Base-by-base conservation (phyloP, 1,139 yeast genomes). In the Zygosaccharomyces pseudobailii region DNA sequence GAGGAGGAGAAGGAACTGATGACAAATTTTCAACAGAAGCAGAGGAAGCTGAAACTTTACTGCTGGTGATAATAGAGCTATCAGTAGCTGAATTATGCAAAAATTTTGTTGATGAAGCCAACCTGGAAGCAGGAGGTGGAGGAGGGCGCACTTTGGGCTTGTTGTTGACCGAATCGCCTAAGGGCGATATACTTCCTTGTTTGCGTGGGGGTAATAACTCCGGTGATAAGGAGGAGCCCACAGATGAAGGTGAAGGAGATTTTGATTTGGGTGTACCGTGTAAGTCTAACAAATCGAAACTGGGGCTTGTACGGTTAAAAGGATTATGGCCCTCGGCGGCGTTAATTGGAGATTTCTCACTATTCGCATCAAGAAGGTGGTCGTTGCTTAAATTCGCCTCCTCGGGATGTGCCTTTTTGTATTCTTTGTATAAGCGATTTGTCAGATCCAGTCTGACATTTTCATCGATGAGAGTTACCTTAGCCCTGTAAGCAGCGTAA, bases 401-500 rank as follows among this genome's bases (percentile, higher is more conserved):
- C 27, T 61, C 58, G 4, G 66, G 67, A 46, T 62, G 62, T 6
- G 52, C 45, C 9, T 46, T 48, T 48, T 71, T 79, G 61, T 76
- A 83, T 36, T 69, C 72, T 36, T 75, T 73, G 55, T 81, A 79
- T 43, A 84, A 65, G 42, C 76, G 73, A 46, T 73, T 72, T 21
- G 79, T 70, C 46, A 84, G 66, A 28, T 70, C 69, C 45, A 72
- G 70, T 60, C 80, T 83, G 37, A 71, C 66, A 2, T 64, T 67
- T 44, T 82, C 81, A 63, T 88, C 83, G 30, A 88, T 74, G 46
- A 84, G 76, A 53, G 79, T 80, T 36, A 85, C 84, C 40, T 69
- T 73, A n/a, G 86, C 76, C 36, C 72, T 67, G 60, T 83, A 88
- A 0, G 87, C 77, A 3, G 94, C 89, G 62, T 78, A 84, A 3